phyloP scores from a whole-genome alignment of 345 rosid genomes.

The Bruguiera sexangula region DNA sequence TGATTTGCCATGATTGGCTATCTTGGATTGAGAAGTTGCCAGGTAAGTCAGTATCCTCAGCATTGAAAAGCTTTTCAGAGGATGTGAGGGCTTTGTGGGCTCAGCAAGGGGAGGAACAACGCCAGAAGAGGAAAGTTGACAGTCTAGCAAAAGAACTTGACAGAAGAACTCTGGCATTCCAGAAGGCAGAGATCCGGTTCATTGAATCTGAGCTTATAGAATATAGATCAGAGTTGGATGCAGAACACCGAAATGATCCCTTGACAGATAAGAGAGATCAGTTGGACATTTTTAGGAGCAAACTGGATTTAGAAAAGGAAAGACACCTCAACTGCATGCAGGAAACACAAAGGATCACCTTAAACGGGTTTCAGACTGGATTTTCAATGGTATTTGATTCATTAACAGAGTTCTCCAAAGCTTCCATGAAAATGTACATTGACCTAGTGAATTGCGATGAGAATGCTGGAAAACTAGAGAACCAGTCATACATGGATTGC shows the following conservation, averaged over 20 bases:
- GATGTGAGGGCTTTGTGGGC: slow-evolving; percentile 56
- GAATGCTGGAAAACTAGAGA: slow-evolving; percentile 27
- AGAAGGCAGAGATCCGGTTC: slow-evolving; percentile 46
- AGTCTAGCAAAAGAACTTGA: slow-evolving; percentile 57
- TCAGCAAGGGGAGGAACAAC: slow-evolving; percentile 65
- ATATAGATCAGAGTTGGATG: slow-evolving; percentile 26
- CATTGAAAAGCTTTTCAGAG: slow-evolving; percentile 59
- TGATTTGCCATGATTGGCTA: slow-evolving; percentile 52
- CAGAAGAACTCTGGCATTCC: slow-evolving; percentile 38
- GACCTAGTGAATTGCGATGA: slow-evolving; percentile 39
- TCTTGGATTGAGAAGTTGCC: slow-evolving; percentile 47
- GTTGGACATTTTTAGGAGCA: slow-evolving; percentile 45
- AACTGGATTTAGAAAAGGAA: slow-evolving; percentile 50
- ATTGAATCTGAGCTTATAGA: slow-evolving; percentile 43
- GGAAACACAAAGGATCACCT: slow-evolving; percentile 54
- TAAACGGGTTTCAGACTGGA: slow-evolving; percentile 55
- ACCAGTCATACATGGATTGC: slow-evolving; percentile 32
- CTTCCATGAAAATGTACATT: slow-evolving; percentile 48
- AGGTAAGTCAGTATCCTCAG: slow-evolving; percentile 37
- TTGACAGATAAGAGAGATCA: slow-evolving; percentile 43
- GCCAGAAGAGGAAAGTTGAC: slow-evolving; percentile 64
- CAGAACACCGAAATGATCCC: slow-evolving; percentile 23
- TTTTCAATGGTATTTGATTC: slow-evolving; percentile 48
- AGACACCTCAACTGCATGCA: slow-evolving; percentile 47
- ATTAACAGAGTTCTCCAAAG: slow-evolving; percentile 47